Conservation (phyloP, 805 yeast species). For the Yarrowia sp. region DNA sequence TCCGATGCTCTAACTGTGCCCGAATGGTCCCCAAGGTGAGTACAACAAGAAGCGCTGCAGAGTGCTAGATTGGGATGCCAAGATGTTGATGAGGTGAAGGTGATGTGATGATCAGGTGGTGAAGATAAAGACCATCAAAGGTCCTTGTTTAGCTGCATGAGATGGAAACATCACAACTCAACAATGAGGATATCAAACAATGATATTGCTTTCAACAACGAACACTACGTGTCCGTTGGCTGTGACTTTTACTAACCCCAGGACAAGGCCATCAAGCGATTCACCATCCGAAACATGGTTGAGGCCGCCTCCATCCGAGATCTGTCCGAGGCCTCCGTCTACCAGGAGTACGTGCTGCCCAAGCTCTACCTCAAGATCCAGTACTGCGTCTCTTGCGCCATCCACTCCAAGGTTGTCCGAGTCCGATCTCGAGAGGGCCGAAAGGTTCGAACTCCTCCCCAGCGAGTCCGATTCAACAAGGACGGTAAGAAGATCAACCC, state of each 20-base stretch:
- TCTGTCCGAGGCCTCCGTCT: conserved; percentile 98
- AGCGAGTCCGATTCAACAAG: conserved; percentile 97
- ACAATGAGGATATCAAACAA: too few relatives aligned
- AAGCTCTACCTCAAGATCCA: conserved; percentile 99
- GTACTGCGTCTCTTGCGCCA: conserved; percentile 99
- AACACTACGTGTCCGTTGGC: too few relatives aligned
- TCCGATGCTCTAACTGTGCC: conserved; percentile 99
- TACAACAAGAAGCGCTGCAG: not conserved
- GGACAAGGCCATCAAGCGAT: conserved; percentile 99
- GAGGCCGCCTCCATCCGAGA: conserved; percentile 99
- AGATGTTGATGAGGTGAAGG: too few relatives aligned
- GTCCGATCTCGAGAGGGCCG: conserved; percentile 99
- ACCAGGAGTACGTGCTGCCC: conserved; percentile 99
- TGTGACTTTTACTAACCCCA: conserved; percentile 52
- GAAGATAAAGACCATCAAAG: too few relatives aligned
- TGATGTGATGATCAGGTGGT: too few relatives aligned
- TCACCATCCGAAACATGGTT: conserved; percentile 99
- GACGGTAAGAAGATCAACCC: conserved; percentile 94
- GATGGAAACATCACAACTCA: too few relatives aligned
- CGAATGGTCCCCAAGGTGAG: conserved; percentile 82
- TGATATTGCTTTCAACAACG: too few relatives aligned
- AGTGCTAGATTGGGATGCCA: not conserved
- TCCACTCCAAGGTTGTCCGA: conserved; percentile 99
- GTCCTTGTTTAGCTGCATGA: too few relatives aligned
- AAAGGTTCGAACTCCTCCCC: conserved; percentile 99